A percentile compares a stretch with the other conserved stretches of the same genome.
Evolutionary conservation across 2,329 filamentous ascomycete species (phyloP).

Genomic region (Cercospora citrullina): DNA sequence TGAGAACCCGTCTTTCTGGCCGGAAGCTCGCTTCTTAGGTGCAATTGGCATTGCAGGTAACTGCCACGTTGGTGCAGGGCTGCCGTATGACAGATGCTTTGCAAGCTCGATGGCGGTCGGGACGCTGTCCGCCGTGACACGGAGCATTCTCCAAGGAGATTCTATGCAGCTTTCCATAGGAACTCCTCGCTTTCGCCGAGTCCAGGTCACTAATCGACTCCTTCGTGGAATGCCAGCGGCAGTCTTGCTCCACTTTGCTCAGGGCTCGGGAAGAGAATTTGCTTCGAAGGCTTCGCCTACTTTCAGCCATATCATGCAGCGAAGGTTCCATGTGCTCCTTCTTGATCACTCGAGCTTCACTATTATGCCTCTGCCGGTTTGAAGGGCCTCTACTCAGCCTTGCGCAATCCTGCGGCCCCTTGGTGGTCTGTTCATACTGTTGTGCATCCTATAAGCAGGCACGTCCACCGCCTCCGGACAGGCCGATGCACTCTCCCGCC

Average conservation of each 20-base stretch:
- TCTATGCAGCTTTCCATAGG: neutral
- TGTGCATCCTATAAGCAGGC: neutral
- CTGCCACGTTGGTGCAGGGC: slow-evolving; percentile 5
- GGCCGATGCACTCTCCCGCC: neutral
- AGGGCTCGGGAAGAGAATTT: neutral
- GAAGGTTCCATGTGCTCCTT: neutral
- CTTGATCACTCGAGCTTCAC: neutral
- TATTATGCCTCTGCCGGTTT: neutral
- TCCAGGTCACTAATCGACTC: neutral
- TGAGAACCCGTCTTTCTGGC: neutral
- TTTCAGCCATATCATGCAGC: neutral
- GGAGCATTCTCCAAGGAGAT: neutral
- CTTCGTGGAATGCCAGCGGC: neutral
- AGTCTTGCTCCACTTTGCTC: neutral
- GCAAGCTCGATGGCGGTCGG: slow-evolving; percentile 1
- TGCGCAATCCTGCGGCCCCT: neutral
- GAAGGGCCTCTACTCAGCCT: neutral
- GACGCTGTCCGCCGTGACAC: neutral
- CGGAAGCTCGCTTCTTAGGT: neutral
- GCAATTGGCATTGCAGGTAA: neutral
- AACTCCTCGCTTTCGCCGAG: neutral
- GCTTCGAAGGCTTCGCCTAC: neutral
- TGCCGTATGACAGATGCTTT: slow-evolving; percentile 1
- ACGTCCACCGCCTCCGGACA: neutral
- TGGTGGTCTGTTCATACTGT: neutral